Evolutionary conservation across 192 early-diverging fungal species (phyloP).

Genomic region (Backusella luteola): DNA sequence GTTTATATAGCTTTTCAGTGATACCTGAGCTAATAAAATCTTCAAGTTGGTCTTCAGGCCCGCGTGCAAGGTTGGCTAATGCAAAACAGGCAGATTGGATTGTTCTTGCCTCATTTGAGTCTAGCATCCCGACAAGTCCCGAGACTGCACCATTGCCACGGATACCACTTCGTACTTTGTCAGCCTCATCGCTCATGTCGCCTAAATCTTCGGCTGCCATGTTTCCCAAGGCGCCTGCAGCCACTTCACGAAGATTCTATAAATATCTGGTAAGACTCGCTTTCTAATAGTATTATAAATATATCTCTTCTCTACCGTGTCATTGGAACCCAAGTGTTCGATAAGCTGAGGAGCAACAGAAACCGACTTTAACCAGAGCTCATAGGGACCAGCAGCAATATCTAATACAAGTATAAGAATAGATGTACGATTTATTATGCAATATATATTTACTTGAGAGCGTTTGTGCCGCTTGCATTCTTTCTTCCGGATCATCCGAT

Average conservation of each 20-base stretch:
- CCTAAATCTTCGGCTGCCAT: constrained; percentile 68
- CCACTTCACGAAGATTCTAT: constrained; percentile 78
- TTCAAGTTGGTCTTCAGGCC: constrained; percentile 53
- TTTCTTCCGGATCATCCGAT: constrained; percentile 14
- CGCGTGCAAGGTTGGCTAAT: constrained; percentile 67
- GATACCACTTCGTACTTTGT: constrained; percentile 71
- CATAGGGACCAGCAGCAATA: constrained; percentile 38
- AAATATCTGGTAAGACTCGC: background rate
- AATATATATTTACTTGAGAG: constrained; percentile 24
- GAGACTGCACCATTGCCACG: constrained; percentile 70
- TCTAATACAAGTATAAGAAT: constrained; percentile 19
- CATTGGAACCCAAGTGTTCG: constrained; percentile 17
- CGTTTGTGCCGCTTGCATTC: constrained; percentile 18
- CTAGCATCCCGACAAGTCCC: constrained; percentile 71
- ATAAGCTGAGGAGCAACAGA: constrained; percentile 28
- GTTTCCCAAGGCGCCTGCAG: constrained; percentile 92
- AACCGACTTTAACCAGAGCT: constrained; percentile 27
- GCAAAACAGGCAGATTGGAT: constrained; percentile 74
- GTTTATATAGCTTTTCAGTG: constrained; percentile 43
- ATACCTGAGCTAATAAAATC: constrained; percentile 50
- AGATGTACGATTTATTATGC: background rate
- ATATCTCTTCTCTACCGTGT: background rate
- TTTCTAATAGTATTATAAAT: background rate
- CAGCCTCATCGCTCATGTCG: constrained; percentile 53
- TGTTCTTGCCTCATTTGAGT: constrained; percentile 51